Conservation (phyloP, 1,284 basidiomycete species). For the Ceratobasidium sp. region DNA sequence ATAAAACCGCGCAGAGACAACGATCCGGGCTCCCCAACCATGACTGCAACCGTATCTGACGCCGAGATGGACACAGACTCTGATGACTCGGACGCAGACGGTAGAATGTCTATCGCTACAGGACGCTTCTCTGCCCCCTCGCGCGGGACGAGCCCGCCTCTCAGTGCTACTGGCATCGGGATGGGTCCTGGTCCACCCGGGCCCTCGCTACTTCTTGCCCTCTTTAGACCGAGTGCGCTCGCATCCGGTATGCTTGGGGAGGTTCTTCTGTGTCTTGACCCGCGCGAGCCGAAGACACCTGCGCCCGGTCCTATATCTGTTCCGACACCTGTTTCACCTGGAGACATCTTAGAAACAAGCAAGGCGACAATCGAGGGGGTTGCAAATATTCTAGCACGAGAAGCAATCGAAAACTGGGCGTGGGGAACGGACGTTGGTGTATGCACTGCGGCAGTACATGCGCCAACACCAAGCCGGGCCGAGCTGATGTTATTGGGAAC, state of each 20-base stretch:
- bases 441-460: not conserved
- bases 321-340: constrained; percentile 48
- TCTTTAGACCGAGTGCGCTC: constrained; percentile 22
- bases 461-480: constrained; percentile 17
- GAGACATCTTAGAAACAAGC: constrained; percentile 16
- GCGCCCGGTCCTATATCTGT: constrained; percentile 44
- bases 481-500: constrained; percentile 35
- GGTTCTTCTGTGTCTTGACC: not conserved
- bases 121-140: constrained; percentile 19
- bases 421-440: constrained; percentile 32
- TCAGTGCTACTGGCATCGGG: constrained; percentile 17
- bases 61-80: constrained; percentile 31
- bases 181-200: constrained; percentile 24
- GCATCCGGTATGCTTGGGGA: constrained; percentile 34
- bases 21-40: constrained; percentile 14
- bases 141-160: constrained; percentile 36
- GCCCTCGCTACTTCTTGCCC: constrained; percentile 24
- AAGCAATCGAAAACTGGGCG: constrained; percentile 38
- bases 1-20: no score
- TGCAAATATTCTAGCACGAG: constrained; percentile 31
- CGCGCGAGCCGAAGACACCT: constrained; percentile 29
- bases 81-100: constrained; percentile 24
- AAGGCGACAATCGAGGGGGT: constrained; percentile 32
- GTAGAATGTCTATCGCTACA: constrained; percentile 18
- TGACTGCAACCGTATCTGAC: constrained; percentile 39